Percentiles rank a stretch among this genome's conserved stretches.
phyloP scores from a whole-genome alignment of 225 moss, liverwort and hornwort genomes.

The Thuidium tamariscinum region DNA sequence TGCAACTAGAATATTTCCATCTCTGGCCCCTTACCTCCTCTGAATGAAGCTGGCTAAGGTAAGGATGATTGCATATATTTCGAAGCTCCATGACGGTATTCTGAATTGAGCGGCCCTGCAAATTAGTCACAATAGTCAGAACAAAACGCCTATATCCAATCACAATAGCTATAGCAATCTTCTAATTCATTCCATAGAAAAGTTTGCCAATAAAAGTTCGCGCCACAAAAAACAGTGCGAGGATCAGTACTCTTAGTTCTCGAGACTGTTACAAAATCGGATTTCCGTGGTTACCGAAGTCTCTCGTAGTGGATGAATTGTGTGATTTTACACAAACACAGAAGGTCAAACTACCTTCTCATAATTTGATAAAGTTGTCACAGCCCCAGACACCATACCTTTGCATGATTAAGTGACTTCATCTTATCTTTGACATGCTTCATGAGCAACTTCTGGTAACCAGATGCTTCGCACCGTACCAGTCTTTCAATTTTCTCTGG shows the following conservation, averaged over 20 bases:
- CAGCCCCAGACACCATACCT: conserved; percentile 37
- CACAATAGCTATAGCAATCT: background rate
- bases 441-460: conserved; percentile 89
- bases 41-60: conserved; percentile 93
- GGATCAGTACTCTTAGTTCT: background rate
- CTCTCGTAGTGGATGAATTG: background rate
- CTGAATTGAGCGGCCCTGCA: conserved; percentile 92
- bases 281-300: background rate
- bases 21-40: conserved; percentile 56
- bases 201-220: background rate
- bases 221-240: background rate
- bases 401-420: conserved; percentile 71
- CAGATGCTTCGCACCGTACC: conserved; percentile 94
- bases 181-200: background rate
- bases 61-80: conserved; percentile 98
- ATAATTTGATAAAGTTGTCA: background rate
- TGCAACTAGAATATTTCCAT: background rate
- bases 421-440: conserved; percentile 97
- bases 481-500: conserved; percentile 97
- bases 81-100: conserved; percentile 99
- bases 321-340: background rate
- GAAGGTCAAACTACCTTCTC: background rate
- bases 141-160: background rate
- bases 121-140: background rate
- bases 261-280: background rate